Conservation (phyloP, 2,329 filamentous ascomycete species). For the Apiospora koreana region DNA sequence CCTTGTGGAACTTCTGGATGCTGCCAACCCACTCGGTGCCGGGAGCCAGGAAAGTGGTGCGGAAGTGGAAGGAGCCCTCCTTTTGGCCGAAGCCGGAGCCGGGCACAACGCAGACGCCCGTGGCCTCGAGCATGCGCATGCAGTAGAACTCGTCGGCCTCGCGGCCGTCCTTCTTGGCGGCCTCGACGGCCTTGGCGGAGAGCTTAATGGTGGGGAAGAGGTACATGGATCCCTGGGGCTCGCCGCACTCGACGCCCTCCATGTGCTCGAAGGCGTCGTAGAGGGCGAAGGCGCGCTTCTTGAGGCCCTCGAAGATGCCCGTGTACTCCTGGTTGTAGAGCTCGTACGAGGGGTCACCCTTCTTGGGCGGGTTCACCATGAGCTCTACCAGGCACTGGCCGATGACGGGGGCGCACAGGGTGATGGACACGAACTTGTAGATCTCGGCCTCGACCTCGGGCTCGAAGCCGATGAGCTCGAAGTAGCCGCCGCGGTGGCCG, state of each 20-base stretch:
- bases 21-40: slow-evolving; percentile 92
- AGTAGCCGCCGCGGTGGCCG: slow-evolving; percentile 95
- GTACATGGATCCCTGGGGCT: slow-evolving; percentile 96
- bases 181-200: slow-evolving; percentile 72
- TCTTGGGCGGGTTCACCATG: slow-evolving; percentile 92
- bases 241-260: slow-evolving; percentile 91
- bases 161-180: slow-evolving; percentile 73
- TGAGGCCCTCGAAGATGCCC: slow-evolving; percentile 76
- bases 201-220: slow-evolving; percentile 94
- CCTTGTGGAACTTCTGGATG: slow-evolving; percentile 86
- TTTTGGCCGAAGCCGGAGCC: slow-evolving; percentile 94
- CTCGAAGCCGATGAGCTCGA: slow-evolving; percentile 91
- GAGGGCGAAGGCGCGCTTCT: slow-evolving; percentile 77
- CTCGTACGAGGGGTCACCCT: slow-evolving; percentile 80
- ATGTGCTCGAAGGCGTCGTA: slow-evolving; percentile 90
- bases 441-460: slow-evolving; percentile 84
- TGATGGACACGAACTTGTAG: slow-evolving; percentile 98
- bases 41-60: slow-evolving; percentile 94
- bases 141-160: slow-evolving; percentile 92
- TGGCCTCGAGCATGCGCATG: slow-evolving; percentile 85
- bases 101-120: slow-evolving; percentile 91
- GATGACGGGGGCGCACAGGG: slow-evolving; percentile 91
- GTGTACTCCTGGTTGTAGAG: slow-evolving; percentile 87
- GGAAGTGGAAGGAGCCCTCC: slow-evolving; percentile 87
- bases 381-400: slow-evolving; percentile 96